These are phyloP conservation scores for Apiospora arundinis DNA, from an alignment of 2,329 filamentous ascomycete genomes.

Conservation along the genomic window DNA sequence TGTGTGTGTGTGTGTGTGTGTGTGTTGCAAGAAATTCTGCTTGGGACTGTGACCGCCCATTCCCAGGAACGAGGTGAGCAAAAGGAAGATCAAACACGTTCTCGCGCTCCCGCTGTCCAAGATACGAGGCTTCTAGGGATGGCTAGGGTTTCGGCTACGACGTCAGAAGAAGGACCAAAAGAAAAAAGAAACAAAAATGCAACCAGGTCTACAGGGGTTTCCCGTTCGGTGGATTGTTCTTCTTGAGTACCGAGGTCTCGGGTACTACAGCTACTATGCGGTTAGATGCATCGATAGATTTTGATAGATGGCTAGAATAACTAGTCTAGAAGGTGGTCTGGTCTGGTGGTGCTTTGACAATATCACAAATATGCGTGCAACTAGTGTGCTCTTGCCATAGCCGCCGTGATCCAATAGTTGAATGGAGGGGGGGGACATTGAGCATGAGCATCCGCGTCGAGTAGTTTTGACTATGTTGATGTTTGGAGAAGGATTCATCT, in stretches of 20 bases:
- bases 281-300: conserved; percentile 4
- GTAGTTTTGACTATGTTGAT: not conserved
- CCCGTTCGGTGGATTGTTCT: not conserved
- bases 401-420: not conserved
- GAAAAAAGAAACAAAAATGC: not conserved
- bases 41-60: not conserved
- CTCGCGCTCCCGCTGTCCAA: conserved; percentile 9
- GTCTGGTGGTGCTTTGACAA: not conserved
- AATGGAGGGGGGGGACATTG: not conserved
- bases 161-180: not conserved
- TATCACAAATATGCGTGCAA: not conserved
- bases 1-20: too few species aligned
- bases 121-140: not conserved
- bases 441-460: not conserved
- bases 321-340: not conserved
- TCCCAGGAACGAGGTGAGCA: not conserved
- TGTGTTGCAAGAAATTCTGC: not conserved
- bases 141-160: not conserved
- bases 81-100: conserved; percentile 18
- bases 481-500: not conserved
- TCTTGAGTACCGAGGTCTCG: conserved; percentile 6
- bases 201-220: not conserved
- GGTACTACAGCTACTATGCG: not conserved
- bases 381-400: not conserved
- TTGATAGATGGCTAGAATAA: not conserved